Conservation (phyloP, 139 green algal genomes). For the Ulvella scutata region DNA sequence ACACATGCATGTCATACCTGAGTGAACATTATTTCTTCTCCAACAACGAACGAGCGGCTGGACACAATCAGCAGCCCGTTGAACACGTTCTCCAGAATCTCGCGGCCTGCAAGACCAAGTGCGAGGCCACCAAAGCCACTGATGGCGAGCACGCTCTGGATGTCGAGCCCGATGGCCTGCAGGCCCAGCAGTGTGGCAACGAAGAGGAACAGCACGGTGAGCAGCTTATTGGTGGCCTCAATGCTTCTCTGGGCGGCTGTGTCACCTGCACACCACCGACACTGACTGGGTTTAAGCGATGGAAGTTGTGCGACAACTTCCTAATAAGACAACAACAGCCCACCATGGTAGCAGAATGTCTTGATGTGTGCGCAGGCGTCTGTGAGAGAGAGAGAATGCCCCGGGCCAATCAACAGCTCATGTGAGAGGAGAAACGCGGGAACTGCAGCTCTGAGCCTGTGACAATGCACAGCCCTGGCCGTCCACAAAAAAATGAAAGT, state of each 20-base stretch:
- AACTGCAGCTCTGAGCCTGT: no score
- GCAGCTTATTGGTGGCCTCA: slow-evolving; percentile 48
- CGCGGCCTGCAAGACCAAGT: slow-evolving; percentile 73
- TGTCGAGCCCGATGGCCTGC: slow-evolving; percentile 47
- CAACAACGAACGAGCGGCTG: slow-evolving; percentile 49
- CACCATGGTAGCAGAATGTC: no score
- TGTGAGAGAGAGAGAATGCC: no score
- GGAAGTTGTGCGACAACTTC: no score
- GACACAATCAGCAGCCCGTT: slow-evolving; percentile 83
- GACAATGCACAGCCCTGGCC: no score
- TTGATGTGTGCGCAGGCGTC: no score
- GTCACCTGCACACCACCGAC: not conserved
- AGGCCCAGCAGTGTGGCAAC: slow-evolving; percentile 40
- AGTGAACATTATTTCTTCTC: slow-evolving; percentile 67
- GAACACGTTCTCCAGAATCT: slow-evolving; percentile 89
- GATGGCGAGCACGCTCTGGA: slow-evolving; percentile 76
- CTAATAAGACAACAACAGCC: no score
- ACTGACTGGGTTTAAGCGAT: no score
- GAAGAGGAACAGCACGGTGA: slow-evolving; percentile 38
- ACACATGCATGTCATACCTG: not conserved
- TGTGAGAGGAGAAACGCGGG: no score
- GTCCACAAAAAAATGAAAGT: no score
- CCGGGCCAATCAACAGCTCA: no score
- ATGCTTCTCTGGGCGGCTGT: not conserved
- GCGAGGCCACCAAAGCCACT: slow-evolving; percentile 84